phyloP scores from a whole-genome alignment of 1,284 basidiomycete genomes.

The Marasmius tenuissimus region DNA sequence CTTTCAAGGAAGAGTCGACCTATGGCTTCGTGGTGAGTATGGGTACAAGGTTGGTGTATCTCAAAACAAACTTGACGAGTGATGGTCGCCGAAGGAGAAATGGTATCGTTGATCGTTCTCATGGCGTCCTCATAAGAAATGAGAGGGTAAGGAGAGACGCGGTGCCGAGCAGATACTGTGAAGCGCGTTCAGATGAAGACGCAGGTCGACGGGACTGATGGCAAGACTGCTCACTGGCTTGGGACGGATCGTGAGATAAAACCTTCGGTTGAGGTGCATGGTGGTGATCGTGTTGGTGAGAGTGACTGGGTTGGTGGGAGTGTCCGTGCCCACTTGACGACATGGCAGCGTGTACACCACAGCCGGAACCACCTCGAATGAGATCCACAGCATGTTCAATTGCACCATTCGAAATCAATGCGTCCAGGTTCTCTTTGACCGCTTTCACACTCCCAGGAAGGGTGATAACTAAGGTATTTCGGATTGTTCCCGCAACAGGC shows the following conservation, averaged over 20 bases:
- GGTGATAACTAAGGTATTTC: constrained; percentile 69
- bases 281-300: constrained; percentile 40
- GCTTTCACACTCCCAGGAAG: constrained; percentile 86
- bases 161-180: constrained; percentile 65
- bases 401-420: constrained; percentile 57
- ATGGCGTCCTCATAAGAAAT: constrained; percentile 70
- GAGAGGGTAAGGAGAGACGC: constrained; percentile 77
- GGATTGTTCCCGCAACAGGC: constrained; percentile 75
- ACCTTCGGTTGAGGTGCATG: constrained; percentile 50
- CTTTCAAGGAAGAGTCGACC: constrained; percentile 59
- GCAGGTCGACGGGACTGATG: neutral
- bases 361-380: constrained; percentile 68
- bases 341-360: constrained; percentile 51
- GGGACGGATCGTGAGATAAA: constrained; percentile 69
- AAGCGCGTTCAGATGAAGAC: constrained; percentile 27
- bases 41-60: neutral
- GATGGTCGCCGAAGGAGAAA: constrained; percentile 41
- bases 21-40: constrained; percentile 23
- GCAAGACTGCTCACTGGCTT: constrained; percentile 48
- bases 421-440: constrained; percentile 75
- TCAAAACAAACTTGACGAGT: constrained; percentile 34
- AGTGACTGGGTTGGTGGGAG: constrained; percentile 37
- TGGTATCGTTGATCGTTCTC: constrained; percentile 50
- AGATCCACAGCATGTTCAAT: constrained; percentile 76
- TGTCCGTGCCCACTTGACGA: constrained; percentile 22